Percentiles rank a stretch among this genome's conserved stretches.
These are phyloP conservation scores for Beauveria sp. DNA, from an alignment of 2,329 filamentous ascomycete species.

Conservation along the genomic window DNA sequence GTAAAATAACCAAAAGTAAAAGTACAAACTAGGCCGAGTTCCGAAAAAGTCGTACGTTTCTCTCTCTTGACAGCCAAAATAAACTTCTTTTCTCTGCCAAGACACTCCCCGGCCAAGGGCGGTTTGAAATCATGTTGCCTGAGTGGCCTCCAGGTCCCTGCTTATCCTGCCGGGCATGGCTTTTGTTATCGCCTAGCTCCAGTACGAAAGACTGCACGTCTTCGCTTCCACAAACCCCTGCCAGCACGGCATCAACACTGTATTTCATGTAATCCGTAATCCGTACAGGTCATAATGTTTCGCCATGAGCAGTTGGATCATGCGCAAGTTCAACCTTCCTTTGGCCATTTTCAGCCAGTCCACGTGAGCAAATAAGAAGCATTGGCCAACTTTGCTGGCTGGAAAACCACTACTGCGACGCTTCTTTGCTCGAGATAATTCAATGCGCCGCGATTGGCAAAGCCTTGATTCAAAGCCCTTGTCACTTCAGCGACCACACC, in stretches of 20 bases:
- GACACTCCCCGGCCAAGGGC: not conserved
- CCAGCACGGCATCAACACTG: not conserved
- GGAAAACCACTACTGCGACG: not conserved
- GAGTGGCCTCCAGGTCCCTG: not conserved
- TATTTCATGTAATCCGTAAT: not conserved
- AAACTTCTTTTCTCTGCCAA: not conserved
- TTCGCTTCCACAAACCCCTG: not conserved
- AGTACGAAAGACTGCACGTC: too few relatives aligned
- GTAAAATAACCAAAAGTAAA: not conserved
- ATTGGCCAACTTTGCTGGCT: too few relatives aligned
- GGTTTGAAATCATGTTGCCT: not conserved
- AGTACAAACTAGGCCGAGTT: too few relatives aligned
- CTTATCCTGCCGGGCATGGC: not conserved
- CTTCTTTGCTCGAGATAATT: not conserved
- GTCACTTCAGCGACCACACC: not conserved
- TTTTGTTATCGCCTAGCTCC: not conserved
- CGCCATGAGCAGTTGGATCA: not conserved
- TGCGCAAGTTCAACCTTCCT: too few relatives aligned
- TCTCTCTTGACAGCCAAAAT: not conserved
- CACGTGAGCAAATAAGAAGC: too few relatives aligned
- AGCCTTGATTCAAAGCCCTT: not conserved
- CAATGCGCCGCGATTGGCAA: conserved; percentile 1
- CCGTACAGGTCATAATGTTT: not conserved
- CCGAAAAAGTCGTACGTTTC: not conserved
- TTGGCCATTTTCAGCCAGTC: too few relatives aligned